Base-by-base conservation (phyloP, 2,329 filamentous ascomycete genomes). In the Fusarium vanettenii region DNA sequence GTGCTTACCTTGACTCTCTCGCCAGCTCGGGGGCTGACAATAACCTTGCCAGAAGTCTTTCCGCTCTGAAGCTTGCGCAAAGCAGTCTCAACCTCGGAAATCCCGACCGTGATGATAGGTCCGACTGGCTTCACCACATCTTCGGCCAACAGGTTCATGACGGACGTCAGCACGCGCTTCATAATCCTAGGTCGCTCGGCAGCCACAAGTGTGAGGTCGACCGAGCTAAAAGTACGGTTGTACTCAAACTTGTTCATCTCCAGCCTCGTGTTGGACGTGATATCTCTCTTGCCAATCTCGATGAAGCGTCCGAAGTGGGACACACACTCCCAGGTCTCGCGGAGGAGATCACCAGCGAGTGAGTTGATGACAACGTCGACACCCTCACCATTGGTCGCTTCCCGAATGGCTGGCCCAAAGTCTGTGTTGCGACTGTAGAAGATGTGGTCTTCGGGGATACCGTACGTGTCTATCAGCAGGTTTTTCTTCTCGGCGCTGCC, bases 401-500 rank as follows among this genome's bases (percentile, higher is more conserved):
- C 66, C 13, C 72, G 69, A 2, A 82, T 67, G 1, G 76, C 78
- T 7, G 72, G 60, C 0, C 66, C 75, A 60, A 84, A 83, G 1
- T 74, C 71, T 1, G 66, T 66, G 64, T 81, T 75, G 2, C 78
- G 72, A 39, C 75, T 78, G 39, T 75, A 77, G 66, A 84, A 79
- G 13, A 84, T 81, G 41, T 81, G 81, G 5, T 69, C 56, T 27
- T 72, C 60, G 0, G 78, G 78, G 8, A 85, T 78, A 2, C 77
- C 75, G 37, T 80, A 82, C 63, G 71, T 63, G 10, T 72, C 37
- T 4, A 76, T 71, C 2, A 85, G 63, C 10, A 74, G 48, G 33
- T 81, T 50, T 25, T 76, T 77, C 72, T 85, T 84, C 43, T 79
- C 78, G 9, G 72, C 43, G 6, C 73, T 78, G 3, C 79, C 77